Conservation (phyloP, 2,329 filamentous ascomycete genomes). For the Escovopsis sp. region DNA sequence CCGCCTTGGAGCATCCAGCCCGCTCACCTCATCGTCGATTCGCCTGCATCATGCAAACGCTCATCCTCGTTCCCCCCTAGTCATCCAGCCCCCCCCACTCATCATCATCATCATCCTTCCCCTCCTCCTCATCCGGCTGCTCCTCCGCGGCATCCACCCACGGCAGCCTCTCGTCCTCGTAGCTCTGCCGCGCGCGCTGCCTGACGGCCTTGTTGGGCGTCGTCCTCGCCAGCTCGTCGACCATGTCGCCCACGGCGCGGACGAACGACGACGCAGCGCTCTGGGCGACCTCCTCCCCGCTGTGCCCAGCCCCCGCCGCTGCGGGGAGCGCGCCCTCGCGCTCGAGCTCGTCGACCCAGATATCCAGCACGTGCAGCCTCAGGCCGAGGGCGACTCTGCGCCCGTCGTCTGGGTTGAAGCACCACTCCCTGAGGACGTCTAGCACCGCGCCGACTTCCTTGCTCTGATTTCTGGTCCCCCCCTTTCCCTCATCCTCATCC, state of each 20-base stretch:
- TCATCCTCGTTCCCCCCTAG: background rate
- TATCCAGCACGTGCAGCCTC: conserved; percentile 72
- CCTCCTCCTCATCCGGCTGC: conserved; percentile 18
- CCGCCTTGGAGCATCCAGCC: no score
- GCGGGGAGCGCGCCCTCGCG: conserved; percentile 40
- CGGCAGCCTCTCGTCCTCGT: conserved; percentile 60
- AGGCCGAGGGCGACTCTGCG: conserved; percentile 64
- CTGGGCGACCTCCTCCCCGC: conserved; percentile 8
- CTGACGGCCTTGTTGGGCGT: conserved; percentile 58
- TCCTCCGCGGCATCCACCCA: conserved; percentile 29
- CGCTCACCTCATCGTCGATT: no score
- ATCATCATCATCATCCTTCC: conserved; percentile 21
- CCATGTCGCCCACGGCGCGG: conserved; percentile 34
- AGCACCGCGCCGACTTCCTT: conserved; percentile 14
- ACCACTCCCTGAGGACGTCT: conserved; percentile 14
- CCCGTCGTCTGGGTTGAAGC: conserved; percentile 20
- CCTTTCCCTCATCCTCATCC: no score
- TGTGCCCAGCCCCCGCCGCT: conserved; percentile 3
- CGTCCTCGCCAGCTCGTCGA: conserved; percentile 36
- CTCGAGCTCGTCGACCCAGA: conserved; percentile 84
- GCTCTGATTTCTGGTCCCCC: no score
- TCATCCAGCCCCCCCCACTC: conserved; percentile 59
- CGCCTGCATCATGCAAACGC: background rate
- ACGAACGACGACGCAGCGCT: conserved; percentile 29
- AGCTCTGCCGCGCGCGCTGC: conserved; percentile 49